These are phyloP conservation scores for Russula brevipes DNA, from an alignment of 768 basidiomycete species.

Conservation along the genomic window DNA sequence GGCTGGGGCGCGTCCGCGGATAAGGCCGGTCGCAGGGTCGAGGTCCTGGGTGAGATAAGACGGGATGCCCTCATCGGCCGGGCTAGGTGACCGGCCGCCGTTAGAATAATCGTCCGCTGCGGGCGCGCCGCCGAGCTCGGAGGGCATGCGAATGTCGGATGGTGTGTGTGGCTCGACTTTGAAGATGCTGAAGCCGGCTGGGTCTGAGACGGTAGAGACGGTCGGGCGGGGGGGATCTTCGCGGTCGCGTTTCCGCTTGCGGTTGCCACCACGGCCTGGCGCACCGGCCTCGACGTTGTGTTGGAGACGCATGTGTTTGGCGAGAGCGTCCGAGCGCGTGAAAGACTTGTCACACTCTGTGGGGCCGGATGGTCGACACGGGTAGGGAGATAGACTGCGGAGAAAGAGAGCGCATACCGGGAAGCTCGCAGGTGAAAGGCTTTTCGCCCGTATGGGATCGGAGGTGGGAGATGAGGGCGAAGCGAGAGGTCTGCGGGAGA, in stretches of 20 bases:
- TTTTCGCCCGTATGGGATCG: constrained; percentile 94
- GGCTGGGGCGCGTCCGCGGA: constrained; percentile 61
- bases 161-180: constrained; percentile 22
- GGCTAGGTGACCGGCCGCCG: constrained; percentile 27
- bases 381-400: background rate
- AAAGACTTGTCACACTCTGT: constrained; percentile 93
- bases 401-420: constrained; percentile 49
- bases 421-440: constrained; percentile 76
- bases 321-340: constrained; percentile 89
- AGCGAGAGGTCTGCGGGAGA: constrained; percentile 80
- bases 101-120: constrained; percentile 11
- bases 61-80: constrained; percentile 46
- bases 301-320: constrained; percentile 88
- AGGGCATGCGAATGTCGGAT: constrained; percentile 12
- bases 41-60: constrained; percentile 45
- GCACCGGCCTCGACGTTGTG: constrained; percentile 73
- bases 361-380: background rate
- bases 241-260: constrained; percentile 60
- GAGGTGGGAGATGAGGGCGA: constrained; percentile 86
- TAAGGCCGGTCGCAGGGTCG: constrained; percentile 55
- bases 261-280: constrained; percentile 63
- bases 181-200: constrained; percentile 24
- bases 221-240: constrained; percentile 25
- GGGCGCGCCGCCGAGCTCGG: constrained; percentile 12
- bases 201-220: constrained; percentile 13